Percentiles rank a stretch among this genome's conserved stretches.
Conservation (phyloP, 1,139 yeast genomes). For the Candida frijolesensis region DNA sequence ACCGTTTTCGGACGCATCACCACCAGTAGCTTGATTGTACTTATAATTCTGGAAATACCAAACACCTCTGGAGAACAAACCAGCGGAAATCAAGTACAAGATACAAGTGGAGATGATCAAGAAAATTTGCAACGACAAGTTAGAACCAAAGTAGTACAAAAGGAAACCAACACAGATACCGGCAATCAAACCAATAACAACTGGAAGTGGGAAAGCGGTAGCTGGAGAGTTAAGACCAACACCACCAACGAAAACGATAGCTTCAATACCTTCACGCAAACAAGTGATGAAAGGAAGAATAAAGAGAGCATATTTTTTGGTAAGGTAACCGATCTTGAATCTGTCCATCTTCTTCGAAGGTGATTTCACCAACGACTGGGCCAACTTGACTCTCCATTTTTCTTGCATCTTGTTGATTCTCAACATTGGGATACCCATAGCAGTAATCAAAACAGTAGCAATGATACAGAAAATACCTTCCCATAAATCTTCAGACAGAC, state of each 20-base stretch:
- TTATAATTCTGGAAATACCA: conserved; percentile 75
- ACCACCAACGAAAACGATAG: conserved; percentile 85
- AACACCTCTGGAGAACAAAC: conserved; percentile 80
- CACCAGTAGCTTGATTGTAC: conserved; percentile 67
- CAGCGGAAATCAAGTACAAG: conserved; percentile 79
- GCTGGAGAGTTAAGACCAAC: conserved; percentile 78
- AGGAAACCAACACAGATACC: conserved; percentile 65
- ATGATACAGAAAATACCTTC: conserved; percentile 81
- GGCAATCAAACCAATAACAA: conserved; percentile 66
- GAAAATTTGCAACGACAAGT: conserved; percentile 73
- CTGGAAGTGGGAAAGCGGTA: conserved; percentile 82
- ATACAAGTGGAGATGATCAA: conserved; percentile 76
- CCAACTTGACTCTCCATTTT: conserved; percentile 85
- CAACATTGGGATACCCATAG: conserved; percentile 89
- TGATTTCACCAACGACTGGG: conserved; percentile 59
- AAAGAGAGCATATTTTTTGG: conserved; percentile 70
- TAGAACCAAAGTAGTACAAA: conserved; percentile 72
- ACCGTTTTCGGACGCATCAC: conserved; percentile 83
- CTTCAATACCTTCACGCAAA: conserved; percentile 85
- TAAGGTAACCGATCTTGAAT: conserved; percentile 34
- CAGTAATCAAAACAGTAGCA: conserved; percentile 76
- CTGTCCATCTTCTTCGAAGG: conserved; percentile 31
- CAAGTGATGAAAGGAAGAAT: conserved; percentile 77
- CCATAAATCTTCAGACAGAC: conserved; percentile 81
- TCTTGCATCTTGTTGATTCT: conserved; percentile 84